A percentile compares a stretch with the other conserved stretches of the same genome.
phyloP scores from a whole-genome alignment of 176 grass and related monocot genomes.

The Puya raimondii region DNA sequence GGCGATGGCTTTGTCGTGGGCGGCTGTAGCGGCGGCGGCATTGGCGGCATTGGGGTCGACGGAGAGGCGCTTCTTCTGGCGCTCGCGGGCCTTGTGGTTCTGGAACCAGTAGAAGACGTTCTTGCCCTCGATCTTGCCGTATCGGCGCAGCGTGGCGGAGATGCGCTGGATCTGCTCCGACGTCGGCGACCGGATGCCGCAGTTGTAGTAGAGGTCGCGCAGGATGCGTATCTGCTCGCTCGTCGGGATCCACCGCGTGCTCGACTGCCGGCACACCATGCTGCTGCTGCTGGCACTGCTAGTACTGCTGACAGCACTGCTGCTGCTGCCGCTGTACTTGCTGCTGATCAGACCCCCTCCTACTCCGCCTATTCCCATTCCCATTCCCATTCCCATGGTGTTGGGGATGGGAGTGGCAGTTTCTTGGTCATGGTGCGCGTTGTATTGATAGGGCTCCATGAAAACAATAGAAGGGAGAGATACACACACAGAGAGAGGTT shows the following conservation, averaged over 20 bases:
- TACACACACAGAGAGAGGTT: too few relatives aligned
- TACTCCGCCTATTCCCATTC: not conserved
- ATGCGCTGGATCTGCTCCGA: constrained; percentile 94
- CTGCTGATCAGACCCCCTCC: not conserved
- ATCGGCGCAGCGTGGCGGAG: constrained; percentile 61
- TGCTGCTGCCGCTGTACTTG: not conserved
- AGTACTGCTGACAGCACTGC: not conserved
- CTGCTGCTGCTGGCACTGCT: not conserved
- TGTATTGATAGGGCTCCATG: constrained; percentile 39
- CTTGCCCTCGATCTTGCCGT: constrained; percentile 93
- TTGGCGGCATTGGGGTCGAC: constrained; percentile 9
- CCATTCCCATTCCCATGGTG: constrained; percentile 1
- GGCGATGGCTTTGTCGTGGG: not conserved
- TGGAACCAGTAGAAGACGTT: constrained; percentile 99
- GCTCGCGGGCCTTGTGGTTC: constrained; percentile 97
- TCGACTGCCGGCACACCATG: constrained; percentile 44
- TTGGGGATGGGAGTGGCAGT: not conserved
- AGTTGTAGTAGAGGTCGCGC: constrained; percentile 80
- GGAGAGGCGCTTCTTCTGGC: constrained; percentile 81
- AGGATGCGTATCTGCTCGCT: constrained; percentile 75
- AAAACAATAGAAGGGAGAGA: not conserved
- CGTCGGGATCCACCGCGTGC: constrained; percentile 86
- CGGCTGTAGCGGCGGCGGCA: not conserved
- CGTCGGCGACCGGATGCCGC: constrained; percentile 77
- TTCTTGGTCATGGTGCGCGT: not conserved